Base-by-base conservation (phyloP, 495 filamentous ascomycete genomes). In the Penicillium fimorum region DNA sequence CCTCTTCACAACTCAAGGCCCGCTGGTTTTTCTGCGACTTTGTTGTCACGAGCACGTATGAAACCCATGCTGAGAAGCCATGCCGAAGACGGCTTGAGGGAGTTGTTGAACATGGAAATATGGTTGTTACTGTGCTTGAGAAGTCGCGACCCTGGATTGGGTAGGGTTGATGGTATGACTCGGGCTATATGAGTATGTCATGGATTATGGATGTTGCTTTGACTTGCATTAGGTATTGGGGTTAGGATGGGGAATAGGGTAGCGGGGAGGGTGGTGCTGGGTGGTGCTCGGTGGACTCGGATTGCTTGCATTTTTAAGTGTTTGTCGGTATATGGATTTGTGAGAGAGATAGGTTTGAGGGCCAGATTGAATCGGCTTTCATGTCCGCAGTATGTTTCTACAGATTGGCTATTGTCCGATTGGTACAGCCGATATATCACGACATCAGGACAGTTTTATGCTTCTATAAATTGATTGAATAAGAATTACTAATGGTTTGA, bases 81-180 rank as follows among this genome's bases (percentile, higher is more conserved):
- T n/a, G n/a, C 71, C 71, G 55, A 69, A 74, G 44, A 76, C 62
- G 22, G 68, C 18, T 63, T 50, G 47, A 71, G 30, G 47, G 37
- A 55, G 25, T 29, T 20, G 24, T 17, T 38, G 35, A 38, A 38
- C 15, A n/a, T 0, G 22, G 49, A 24, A 24, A 62, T 10, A 59
- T 64, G 35, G 62, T 63, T 7, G 57, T 57, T 1, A 81, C 71
- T 2, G 57, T 72, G 8, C 77, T 79, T 11, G 79, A 57, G 51
- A 82, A 69, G 61, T 82, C 79, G 61, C 72, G 65, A 41, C 77
- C 79, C 1, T 70, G 66, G 30, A 70, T 72, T 44, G 51, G 5
- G 53, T 66, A 66, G 3, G 52, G 43, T 40, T 58, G 53, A 6
- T 25, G 6, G 57, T 72, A 74, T 24, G 59, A 66, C 43, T 74